Evolutionary conservation across 768 basidiomycete genomes (phyloP).

Genomic region (Phlebiopsis gigantea): DNA sequence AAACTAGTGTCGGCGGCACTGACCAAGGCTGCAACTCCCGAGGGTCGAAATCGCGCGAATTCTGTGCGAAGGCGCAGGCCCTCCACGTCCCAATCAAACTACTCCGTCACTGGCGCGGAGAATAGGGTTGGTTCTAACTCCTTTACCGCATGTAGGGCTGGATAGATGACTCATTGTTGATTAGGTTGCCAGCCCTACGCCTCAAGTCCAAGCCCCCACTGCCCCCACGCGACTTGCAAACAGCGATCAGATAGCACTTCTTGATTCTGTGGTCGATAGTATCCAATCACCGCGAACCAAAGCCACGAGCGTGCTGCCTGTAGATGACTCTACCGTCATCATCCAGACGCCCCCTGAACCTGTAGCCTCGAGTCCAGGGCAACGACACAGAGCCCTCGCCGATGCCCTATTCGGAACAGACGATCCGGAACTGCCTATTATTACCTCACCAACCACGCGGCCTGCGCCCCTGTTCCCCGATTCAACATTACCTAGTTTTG

Average conservation of each 20-base stretch:
- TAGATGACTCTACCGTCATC: slow-evolving; percentile 14
- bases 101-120: slow-evolving; percentile 52
- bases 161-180: slow-evolving; percentile 5
- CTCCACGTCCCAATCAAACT: slow-evolving; percentile 80
- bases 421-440: slow-evolving; percentile 17
- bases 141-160: not conserved
- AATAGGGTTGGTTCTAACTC: slow-evolving; percentile 8
- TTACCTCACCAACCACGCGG: not conserved
- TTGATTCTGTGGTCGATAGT: slow-evolving; percentile 57
- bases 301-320: slow-evolving; percentile 5
- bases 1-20: slow-evolving; percentile 63
- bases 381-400: slow-evolving; percentile 70
- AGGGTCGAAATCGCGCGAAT: slow-evolving; percentile 55
- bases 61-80: slow-evolving; percentile 74
- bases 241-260: slow-evolving; percentile 49
- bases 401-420: slow-evolving; percentile 65
- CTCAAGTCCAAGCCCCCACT: slow-evolving; percentile 35
- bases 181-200: slow-evolving; percentile 60
- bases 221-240: slow-evolving; percentile 23
- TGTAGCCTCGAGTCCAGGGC: slow-evolving; percentile 37
- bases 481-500: not conserved
- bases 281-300: slow-evolving; percentile 37
- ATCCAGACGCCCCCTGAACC: slow-evolving; percentile 34
- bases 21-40: slow-evolving; percentile 50
- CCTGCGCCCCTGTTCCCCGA: not conserved